These are phyloP conservation scores for Recurvomyces mirabilis DNA, from an alignment of 495 filamentous ascomycete genomes.

Conservation along the genomic window DNA sequence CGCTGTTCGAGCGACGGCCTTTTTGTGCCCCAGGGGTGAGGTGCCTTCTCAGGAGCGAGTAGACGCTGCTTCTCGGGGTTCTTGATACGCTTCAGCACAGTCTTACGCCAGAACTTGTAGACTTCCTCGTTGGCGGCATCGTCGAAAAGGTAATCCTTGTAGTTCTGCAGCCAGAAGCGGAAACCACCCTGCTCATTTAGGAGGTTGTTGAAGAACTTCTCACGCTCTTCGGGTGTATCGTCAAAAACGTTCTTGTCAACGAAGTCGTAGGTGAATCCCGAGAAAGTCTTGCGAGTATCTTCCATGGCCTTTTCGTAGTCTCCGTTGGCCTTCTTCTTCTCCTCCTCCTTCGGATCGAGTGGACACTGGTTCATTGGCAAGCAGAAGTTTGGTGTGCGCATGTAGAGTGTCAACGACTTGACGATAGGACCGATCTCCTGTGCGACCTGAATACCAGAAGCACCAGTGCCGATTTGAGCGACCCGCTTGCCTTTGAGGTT, in stretches of 20 bases:
- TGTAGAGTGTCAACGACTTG: slow-evolving; percentile 37
- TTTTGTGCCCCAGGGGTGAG: slow-evolving; percentile 45
- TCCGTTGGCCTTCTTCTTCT: slow-evolving; percentile 15
- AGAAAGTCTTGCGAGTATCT: slow-evolving; percentile 28
- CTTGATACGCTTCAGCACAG: slow-evolving; percentile 38
- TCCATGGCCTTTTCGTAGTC: slow-evolving; percentile 14
- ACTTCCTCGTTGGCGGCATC: slow-evolving; percentile 35
- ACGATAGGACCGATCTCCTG: slow-evolving; percentile 36
- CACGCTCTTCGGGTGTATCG: slow-evolving; percentile 36
- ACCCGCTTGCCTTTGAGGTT: slow-evolving; percentile 41
- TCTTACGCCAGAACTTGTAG: slow-evolving; percentile 48
- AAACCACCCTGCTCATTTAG: slow-evolving; percentile 40
- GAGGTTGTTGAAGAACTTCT: slow-evolving; percentile 37
- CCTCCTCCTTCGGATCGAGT: slow-evolving; percentile 18
- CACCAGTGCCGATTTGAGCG: slow-evolving; percentile 50
- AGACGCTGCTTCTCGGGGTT: slow-evolving; percentile 39
- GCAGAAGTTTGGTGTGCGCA: slow-evolving; percentile 29
- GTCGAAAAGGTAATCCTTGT: slow-evolving; percentile 40
- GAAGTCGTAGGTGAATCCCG: slow-evolving; percentile 38
- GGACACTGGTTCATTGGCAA: slow-evolving; percentile 24
- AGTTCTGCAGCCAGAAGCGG: slow-evolving; percentile 38
- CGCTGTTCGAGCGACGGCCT: slow-evolving; percentile 42
- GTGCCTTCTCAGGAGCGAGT: slow-evolving; percentile 42
- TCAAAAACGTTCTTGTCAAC: slow-evolving; percentile 35
- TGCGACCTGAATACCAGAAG: slow-evolving; percentile 38